Evolutionary conservation across 495 filamentous ascomycete genomes (phyloP).

Genomic region (Tricharina praecox): DNA sequence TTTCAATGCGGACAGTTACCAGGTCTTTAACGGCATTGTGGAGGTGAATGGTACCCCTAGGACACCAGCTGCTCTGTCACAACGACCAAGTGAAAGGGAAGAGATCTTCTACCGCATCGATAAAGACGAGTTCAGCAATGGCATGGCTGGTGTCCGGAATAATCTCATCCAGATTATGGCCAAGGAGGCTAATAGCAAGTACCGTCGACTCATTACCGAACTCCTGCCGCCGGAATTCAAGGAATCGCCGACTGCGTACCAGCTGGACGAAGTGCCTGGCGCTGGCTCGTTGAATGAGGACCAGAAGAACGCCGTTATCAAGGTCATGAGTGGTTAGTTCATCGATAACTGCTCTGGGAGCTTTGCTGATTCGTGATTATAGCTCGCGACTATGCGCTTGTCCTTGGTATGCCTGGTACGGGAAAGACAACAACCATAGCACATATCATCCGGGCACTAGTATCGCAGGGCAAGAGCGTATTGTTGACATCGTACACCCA

Average conservation of each 20-base stretch:
- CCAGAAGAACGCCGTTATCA: slow-evolving; percentile 68
- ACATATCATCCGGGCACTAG: slow-evolving; percentile 84
- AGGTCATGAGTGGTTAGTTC: slow-evolving; percentile 60
- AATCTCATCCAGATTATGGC: slow-evolving; percentile 88
- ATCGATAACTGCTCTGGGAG: too few relatives aligned
- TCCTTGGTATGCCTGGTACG: slow-evolving; percentile 94
- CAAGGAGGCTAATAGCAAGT: slow-evolving; percentile 27
- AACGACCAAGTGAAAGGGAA: slow-evolving; percentile 28
- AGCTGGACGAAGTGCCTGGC: slow-evolving; percentile 32
- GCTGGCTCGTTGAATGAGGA: slow-evolving; percentile 61
- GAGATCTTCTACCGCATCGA: slow-evolving; percentile 67
- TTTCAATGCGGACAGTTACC: slow-evolving; percentile 60
- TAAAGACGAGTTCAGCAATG: slow-evolving; percentile 96
- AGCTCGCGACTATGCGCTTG: slow-evolving; percentile 75
- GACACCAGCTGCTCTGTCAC: slow-evolving; percentile 28
- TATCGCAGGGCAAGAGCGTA: slow-evolving; percentile 78
- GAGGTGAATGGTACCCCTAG: slow-evolving; percentile 40
- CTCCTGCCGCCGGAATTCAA: slow-evolving; percentile 57
- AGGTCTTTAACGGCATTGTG: slow-evolving; percentile 84
- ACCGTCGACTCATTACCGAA: slow-evolving; percentile 65
- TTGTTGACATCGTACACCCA: slow-evolving; percentile 91
- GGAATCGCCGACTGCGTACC: slow-evolving; percentile 38
- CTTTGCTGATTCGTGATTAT: too few relatives aligned
- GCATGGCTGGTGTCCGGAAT: slow-evolving; percentile 85
- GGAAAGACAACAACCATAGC: slow-evolving; percentile 96